phyloP scores from a whole-genome alignment of 1,284 basidiomycete species.

The Cutaneotrichosporon sp. region DNA sequence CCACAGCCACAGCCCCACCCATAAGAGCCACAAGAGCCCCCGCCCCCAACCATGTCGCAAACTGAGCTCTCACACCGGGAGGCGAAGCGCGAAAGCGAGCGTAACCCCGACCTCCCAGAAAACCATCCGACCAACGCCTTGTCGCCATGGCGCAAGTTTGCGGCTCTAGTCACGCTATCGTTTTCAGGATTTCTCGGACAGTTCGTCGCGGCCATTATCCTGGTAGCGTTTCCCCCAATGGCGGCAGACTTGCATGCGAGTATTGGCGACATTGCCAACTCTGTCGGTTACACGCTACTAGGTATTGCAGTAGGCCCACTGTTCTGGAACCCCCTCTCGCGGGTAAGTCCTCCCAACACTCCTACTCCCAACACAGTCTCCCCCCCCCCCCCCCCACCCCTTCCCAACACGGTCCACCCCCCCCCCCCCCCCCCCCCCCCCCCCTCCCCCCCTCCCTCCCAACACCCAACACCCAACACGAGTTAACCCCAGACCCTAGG shows the following conservation, averaged over 20 bases:
- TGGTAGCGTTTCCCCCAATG: conserved; percentile 12
- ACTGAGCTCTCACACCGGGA: background rate
- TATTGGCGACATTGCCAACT: conserved; percentile 44
- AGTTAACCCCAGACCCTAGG: conserved; percentile 29
- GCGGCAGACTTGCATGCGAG: conserved; percentile 9
- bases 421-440: no score
- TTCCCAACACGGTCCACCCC: no score
- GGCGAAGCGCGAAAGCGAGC: background rate
- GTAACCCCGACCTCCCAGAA: conserved; percentile 21
- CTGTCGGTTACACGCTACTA: conserved; percentile 50
- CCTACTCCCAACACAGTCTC: no score
- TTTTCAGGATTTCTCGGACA: conserved; percentile 43
- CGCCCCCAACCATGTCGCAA: no score
- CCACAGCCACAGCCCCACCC: no score
- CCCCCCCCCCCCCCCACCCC: no score
- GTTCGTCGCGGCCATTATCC: conserved; percentile 24
- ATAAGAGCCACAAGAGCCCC: no score
- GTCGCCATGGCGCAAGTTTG: conserved; percentile 39
- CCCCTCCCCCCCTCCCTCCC: no score
- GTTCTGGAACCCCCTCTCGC: conserved; percentile 37
- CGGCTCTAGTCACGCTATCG: conserved; percentile 37
- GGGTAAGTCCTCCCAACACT: background rate
- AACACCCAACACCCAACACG: background rate
- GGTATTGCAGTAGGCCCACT: conserved; percentile 50
- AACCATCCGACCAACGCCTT: conserved; percentile 42